phyloP scores from a whole-genome alignment of 2,329 filamentous ascomycete species.

The Pezicula neosporulosa region DNA sequence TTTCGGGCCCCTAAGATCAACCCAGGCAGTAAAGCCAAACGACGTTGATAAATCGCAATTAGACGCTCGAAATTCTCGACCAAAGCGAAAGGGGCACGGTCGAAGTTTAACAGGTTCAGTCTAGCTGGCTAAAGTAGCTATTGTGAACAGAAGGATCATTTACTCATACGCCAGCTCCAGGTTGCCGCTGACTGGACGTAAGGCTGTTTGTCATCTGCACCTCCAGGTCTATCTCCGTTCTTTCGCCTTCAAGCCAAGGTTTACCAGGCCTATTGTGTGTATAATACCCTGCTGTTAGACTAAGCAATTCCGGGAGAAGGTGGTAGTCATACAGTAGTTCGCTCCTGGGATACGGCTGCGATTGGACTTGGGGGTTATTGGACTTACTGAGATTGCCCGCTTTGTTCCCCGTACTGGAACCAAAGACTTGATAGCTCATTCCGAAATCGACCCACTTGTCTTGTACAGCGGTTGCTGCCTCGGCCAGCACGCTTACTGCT shows the following conservation, averaged over 20 bases:
- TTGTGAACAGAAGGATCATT: too few species aligned
- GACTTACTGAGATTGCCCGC: background rate
- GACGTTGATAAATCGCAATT: too few species aligned
- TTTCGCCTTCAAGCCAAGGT: slow-evolving; percentile 11
- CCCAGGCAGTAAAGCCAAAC: too few species aligned
- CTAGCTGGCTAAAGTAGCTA: too few species aligned
- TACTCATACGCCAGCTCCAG: slow-evolving; percentile 18
- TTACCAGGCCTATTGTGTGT: slow-evolving; percentile 5
- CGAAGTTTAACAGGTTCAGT: too few species aligned
- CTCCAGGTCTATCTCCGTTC: slow-evolving; percentile 20
- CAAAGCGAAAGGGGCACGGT: too few species aligned
- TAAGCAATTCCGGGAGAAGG: slow-evolving; percentile 13
- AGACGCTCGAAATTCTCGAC: too few species aligned
- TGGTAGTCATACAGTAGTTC: slow-evolving; percentile 1
- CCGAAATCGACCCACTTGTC: slow-evolving; percentile 12
- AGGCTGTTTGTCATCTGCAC: slow-evolving; percentile 21
- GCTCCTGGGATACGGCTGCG: slow-evolving; percentile 2
- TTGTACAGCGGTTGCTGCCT: background rate
- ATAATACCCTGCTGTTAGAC: slow-evolving; percentile 12
- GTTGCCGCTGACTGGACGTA: slow-evolving; percentile 21
- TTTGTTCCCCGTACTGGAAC: slow-evolving; percentile 7
- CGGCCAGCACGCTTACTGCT: background rate
- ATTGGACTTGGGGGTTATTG: slow-evolving; percentile 11
- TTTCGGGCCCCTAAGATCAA: too few species aligned
- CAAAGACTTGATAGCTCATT: slow-evolving; percentile 10